Percentiles rank a stretch among this genome's conserved stretches.
These are phyloP conservation scores for Candida qinlingensis DNA, from an alignment of 805 yeast species.

Conservation along the genomic window DNA sequence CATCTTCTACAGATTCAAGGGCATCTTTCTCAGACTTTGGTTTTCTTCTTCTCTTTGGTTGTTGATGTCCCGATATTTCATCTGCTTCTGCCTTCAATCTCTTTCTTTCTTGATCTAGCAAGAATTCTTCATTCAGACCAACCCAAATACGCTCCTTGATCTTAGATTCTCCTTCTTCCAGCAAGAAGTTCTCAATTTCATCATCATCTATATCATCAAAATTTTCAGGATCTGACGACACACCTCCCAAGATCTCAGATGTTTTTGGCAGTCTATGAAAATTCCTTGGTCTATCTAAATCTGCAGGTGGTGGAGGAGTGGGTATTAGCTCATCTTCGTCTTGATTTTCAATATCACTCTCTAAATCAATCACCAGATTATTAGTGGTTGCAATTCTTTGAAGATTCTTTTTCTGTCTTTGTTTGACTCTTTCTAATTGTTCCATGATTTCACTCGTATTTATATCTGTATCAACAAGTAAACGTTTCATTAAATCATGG, in stretches of 20 bases:
- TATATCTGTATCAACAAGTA: conserved; percentile 14
- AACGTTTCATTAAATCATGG: conserved; percentile 13
- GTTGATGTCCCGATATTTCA: conserved; percentile 70
- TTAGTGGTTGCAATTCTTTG: conserved; percentile 14
- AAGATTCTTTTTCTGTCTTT: conserved; percentile 19
- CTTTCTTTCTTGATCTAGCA: no score
- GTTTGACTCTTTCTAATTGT: conserved; percentile 25
- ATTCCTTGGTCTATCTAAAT: conserved; percentile 48
- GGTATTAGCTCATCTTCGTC: conserved; percentile 11
- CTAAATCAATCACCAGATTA: conserved; percentile 21
- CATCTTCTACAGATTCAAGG: conserved; percentile 28
- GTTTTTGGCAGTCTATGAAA: conserved; percentile 57
- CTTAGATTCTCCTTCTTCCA: conserved; percentile 64
- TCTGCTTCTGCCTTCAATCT: conserved; percentile 76
- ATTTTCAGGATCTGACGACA: conserved; percentile 57
- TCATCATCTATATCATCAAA: conserved; percentile 81
- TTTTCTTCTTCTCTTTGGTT: conserved; percentile 47
- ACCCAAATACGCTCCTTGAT: conserved; percentile 86
- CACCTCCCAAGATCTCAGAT: conserved; percentile 41
- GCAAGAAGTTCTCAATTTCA: conserved; percentile 56
- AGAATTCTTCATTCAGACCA: conserved; percentile 70
- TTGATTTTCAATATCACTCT: conserved; percentile 12
- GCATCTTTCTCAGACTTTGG: conserved; percentile 26
- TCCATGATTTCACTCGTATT: conserved; percentile 23
- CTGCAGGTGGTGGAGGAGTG: conserved; percentile 19